These are phyloP conservation scores for Discostella stelligera DNA, from an alignment of 352 stramenopile species.

Conservation along the genomic window DNA sequence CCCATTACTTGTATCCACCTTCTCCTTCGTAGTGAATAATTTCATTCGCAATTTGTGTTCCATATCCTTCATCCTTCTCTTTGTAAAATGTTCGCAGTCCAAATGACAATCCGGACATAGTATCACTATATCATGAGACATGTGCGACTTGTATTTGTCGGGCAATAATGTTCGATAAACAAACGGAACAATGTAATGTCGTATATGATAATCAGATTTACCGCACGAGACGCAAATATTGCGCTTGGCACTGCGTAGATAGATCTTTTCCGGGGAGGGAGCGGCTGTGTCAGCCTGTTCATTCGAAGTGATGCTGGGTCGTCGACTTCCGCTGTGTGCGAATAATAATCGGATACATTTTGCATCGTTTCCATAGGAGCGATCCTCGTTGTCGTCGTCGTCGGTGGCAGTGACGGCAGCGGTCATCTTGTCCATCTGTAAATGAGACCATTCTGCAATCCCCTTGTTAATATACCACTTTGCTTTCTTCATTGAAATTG, in stretches of 20 bases:
- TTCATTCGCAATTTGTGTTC: slow-evolving; percentile 46
- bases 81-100: slow-evolving; percentile 39
- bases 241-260: slow-evolving; percentile 49
- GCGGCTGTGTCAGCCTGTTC: slow-evolving; percentile 3
- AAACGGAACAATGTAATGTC: slow-evolving; percentile 78
- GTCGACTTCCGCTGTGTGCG: slow-evolving; percentile 35
- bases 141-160: slow-evolving; percentile 69
- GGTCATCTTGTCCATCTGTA: slow-evolving; percentile 7
- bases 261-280: slow-evolving; percentile 43
- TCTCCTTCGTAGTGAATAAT: background rate
- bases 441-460: slow-evolving; percentile 56
- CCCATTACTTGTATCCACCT: background rate
- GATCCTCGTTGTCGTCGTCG: background rate
- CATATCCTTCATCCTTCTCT: slow-evolving; percentile 53
- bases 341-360: slow-evolving; percentile 63
- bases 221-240: slow-evolving; percentile 75
- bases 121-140: slow-evolving; percentile 79
- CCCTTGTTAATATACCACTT: slow-evolving; percentile 75
- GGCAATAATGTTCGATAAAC: slow-evolving; percentile 64
- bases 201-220: slow-evolving; percentile 49
- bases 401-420: too few relatives aligned
- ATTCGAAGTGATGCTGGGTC: background rate
- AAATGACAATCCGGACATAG: slow-evolving; percentile 75
- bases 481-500: slow-evolving; percentile 75
- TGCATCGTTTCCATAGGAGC: slow-evolving; percentile 1